These are phyloP conservation scores for Golubevia pallescens DNA, from an alignment of 1,284 basidiomycete genomes.

Conservation along the genomic window DNA sequence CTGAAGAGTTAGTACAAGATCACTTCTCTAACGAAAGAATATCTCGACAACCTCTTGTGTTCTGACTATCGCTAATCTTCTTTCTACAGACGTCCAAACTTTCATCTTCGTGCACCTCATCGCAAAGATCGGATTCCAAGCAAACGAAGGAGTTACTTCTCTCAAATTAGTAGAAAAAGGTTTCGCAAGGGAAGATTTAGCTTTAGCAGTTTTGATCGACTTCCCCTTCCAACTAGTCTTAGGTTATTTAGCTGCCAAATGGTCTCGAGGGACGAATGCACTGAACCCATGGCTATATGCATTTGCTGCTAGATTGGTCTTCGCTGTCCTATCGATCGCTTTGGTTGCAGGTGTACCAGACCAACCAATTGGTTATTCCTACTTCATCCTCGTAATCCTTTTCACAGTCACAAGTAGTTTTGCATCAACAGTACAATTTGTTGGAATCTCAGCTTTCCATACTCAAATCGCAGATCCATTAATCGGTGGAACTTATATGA, in stretches of 20 bases:
- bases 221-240: conserved; percentile 63
- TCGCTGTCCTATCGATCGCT: conserved; percentile 47
- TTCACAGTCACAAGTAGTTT: conserved; percentile 54
- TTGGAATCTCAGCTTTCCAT: conserved; percentile 61
- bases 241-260: conserved; percentile 57
- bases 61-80: too few relatives aligned
- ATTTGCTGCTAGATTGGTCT: conserved; percentile 49
- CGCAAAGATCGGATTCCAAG: conserved; percentile 63
- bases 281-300: conserved; percentile 55
- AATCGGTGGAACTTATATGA: conserved; percentile 64
- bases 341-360: conserved; percentile 53
- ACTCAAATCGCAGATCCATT: conserved; percentile 62
- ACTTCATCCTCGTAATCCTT: conserved; percentile 53
- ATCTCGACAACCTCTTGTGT: too few relatives aligned
- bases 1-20: too few relatives aligned
- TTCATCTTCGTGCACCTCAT: conserved; percentile 59
- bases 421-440: conserved; percentile 59
- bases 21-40: too few relatives aligned
- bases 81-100: conserved; percentile 35
- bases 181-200: conserved; percentile 59
- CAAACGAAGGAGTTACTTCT: conserved; percentile 60
- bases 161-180: conserved; percentile 62
- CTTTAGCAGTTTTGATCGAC: conserved; percentile 59
- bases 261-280: conserved; percentile 48
- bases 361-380: conserved; percentile 25